phyloP scores from a whole-genome alignment of 2,329 filamentous ascomycete genomes.

The Exophiala lecanii-corni region DNA sequence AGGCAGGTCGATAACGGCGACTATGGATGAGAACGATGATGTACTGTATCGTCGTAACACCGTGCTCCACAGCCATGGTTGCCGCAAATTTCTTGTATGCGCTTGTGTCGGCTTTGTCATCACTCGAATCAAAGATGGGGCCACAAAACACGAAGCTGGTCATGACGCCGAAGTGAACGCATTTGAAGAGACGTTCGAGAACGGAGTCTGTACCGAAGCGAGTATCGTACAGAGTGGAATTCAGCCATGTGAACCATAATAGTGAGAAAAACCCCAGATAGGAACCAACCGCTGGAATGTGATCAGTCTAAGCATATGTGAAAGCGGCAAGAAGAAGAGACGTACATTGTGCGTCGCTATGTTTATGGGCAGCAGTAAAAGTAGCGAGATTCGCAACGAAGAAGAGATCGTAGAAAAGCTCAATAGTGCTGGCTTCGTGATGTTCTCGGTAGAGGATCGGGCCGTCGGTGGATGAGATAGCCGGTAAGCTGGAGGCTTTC shows the following conservation, averaged over 20 bases:
- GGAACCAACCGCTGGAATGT: constrained; percentile 31
- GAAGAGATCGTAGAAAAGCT: constrained; percentile 58
- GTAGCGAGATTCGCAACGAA: constrained; percentile 62
- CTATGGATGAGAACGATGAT: constrained; percentile 54
- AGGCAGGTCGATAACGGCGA: constrained; percentile 37
- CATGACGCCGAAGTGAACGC: constrained; percentile 55
- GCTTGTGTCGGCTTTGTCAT: constrained; percentile 33
- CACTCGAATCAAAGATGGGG: constrained; percentile 39
- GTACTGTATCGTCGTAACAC: neutral
- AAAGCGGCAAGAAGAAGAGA: neutral
- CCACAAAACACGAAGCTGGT: constrained; percentile 60
- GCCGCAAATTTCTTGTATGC: constrained; percentile 42
- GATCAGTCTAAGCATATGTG: constrained; percentile 21
- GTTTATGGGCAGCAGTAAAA: constrained; percentile 53
- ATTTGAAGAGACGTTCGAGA: constrained; percentile 57
- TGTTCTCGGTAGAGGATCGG: constrained; percentile 36
- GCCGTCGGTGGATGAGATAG: constrained; percentile 1
- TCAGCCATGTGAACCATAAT: constrained; percentile 65
- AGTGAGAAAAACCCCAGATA: constrained; percentile 54
- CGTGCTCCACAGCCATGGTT: constrained; percentile 26
- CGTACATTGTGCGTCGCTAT: constrained; percentile 44
- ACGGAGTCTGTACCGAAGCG: constrained; percentile 61
- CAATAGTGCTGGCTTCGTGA: constrained; percentile 50
- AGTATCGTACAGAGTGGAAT: constrained; percentile 60
- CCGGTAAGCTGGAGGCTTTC: neutral